Evolutionary conservation across 129 eudicot species (phyloP).

Genomic region (Helianthus annuus): DNA sequence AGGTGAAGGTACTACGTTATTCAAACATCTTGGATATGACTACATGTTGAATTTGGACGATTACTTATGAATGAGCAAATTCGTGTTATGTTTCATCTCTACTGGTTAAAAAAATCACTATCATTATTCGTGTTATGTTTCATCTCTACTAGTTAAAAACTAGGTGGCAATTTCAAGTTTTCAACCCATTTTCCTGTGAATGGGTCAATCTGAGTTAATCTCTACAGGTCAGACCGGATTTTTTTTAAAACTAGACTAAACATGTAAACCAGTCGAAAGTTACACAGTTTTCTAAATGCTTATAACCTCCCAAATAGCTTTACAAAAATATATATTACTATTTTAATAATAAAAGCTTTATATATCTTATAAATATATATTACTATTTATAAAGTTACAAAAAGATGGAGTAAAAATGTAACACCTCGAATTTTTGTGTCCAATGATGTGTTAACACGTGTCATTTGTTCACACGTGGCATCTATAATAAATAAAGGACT

Average conservation of each 20-base stretch:
- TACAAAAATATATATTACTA: not conserved
- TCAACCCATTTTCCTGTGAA: not conserved
- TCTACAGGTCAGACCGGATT: not conserved
- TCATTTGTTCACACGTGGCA: no score
- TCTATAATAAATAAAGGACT: no score
- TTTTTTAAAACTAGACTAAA: not conserved
- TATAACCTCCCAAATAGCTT: not conserved
- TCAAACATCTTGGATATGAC: no score
- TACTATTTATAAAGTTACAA: not conserved
- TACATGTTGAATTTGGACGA: no score
- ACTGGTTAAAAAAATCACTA: no score
- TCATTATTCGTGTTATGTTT: no score
- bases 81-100: no score
- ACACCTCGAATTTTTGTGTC: no score
- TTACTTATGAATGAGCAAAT: no score
- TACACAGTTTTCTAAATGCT: not conserved
- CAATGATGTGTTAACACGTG: no score
- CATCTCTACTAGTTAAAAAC: no score
- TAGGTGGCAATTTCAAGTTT: not conserved
- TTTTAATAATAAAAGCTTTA: not conserved
- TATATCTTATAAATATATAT: not conserved
- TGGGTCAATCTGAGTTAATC: not conserved
- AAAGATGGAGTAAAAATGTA: not conserved
- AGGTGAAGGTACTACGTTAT: conserved; percentile 54
- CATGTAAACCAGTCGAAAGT: not conserved